A percentile compares a stretch with the other conserved stretches of the same genome.
Evolutionary conservation across 139 green algal genomes (phyloP).

Genomic region (Volvox reticuliferus): DNA sequence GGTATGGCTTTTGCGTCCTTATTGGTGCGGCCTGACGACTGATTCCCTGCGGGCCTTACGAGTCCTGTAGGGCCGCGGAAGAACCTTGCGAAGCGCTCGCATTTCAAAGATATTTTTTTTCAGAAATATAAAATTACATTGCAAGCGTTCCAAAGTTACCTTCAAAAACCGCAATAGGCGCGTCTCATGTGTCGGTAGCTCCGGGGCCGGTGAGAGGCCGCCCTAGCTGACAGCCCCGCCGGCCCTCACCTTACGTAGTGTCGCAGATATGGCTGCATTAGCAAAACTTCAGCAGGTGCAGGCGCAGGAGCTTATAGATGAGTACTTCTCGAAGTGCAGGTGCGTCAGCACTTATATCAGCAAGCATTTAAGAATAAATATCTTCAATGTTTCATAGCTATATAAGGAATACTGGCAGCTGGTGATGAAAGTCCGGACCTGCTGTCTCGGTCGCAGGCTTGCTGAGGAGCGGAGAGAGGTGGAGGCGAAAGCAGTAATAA

Average conservation of each 20-base stretch:
- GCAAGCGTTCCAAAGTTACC: no score
- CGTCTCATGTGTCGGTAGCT: conserved; percentile 13
- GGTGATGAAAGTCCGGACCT: not conserved
- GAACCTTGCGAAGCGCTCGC: no score
- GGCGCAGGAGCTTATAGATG: conserved; percentile 10
- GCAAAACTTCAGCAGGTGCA: conserved; percentile 3
- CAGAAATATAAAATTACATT: no score
- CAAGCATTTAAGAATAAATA: not conserved
- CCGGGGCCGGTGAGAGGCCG: conserved; percentile 23
- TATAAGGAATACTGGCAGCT: not conserved
- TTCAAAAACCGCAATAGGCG: no score
- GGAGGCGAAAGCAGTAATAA: conserved; percentile 30
- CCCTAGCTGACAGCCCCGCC: conserved; percentile 17
- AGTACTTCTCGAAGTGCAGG: conserved; percentile 47
- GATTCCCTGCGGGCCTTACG: no score
- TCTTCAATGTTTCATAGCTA: not conserved
- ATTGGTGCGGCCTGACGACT: no score
- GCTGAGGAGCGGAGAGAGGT: conserved; percentile 23
- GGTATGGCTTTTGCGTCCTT: no score
- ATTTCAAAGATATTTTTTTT: no score
- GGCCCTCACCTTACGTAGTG: not conserved
- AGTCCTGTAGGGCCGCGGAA: no score
- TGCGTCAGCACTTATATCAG: not conserved
- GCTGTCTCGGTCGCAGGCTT: conserved; percentile 3
- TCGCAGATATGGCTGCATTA: conserved; percentile 21